These are phyloP conservation scores for Stagonosporopsis tanaceti DNA, from an alignment of 2,329 filamentous ascomycete species.

Conservation along the genomic window DNA sequence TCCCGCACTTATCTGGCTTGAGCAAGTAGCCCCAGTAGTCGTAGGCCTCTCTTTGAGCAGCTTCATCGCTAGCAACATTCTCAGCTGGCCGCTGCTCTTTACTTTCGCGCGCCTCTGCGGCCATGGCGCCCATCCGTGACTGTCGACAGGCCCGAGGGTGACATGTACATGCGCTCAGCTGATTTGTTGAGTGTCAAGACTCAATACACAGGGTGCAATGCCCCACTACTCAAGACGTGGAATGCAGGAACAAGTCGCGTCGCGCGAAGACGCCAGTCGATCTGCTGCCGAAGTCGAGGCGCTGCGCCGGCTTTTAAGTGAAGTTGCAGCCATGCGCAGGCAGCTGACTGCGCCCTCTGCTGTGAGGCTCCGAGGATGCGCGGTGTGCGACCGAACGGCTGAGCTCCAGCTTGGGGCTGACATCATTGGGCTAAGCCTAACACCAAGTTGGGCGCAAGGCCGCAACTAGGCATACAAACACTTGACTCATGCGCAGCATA, in stretches of 20 bases:
- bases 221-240: conserved; percentile 23
- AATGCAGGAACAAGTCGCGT: conserved; percentile 13
- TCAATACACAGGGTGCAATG: conserved; percentile 26
- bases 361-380: conserved; percentile 29
- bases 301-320: conserved; percentile 22
- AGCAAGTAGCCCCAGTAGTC: conserved; percentile 62
- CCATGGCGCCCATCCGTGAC: conserved; percentile 34
- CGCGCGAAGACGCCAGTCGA: conserved; percentile 10
- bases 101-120: conserved; percentile 35
- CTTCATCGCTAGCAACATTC: conserved; percentile 33
- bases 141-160: conserved; percentile 6
- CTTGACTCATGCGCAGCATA: conserved; percentile 2
- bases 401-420: conserved; percentile 22
- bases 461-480: conserved; percentile 23
- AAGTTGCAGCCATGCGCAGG: conserved; percentile 23
- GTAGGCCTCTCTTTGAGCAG: conserved; percentile 53
- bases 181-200: conserved; percentile 27
- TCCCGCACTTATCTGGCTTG: conserved; percentile 60
- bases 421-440: conserved; percentile 30
- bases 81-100: conserved; percentile 31
- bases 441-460: conserved; percentile 20
- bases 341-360: conserved; percentile 43
- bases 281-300: conserved; percentile 5
- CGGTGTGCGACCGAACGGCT: conserved; percentile 22
- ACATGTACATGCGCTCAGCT: conserved; percentile 26